These are phyloP conservation scores for Zhuliangozyma blackwelliae DNA, from an alignment of 1,139 yeast genomes.

Conservation along the genomic window DNA sequence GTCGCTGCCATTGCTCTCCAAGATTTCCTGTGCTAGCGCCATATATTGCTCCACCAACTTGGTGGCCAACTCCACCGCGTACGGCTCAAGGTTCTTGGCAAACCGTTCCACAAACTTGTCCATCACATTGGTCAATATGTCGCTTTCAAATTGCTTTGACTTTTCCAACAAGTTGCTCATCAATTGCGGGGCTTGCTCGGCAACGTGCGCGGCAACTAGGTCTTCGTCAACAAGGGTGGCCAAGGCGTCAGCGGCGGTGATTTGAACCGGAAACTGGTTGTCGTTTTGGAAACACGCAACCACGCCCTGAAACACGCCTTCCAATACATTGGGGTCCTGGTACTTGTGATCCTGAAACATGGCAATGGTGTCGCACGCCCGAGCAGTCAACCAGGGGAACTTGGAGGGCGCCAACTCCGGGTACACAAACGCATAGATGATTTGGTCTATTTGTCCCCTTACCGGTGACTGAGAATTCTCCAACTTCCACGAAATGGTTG, in stretches of 20 bases:
- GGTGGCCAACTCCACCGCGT: conserved; percentile 46
- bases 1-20: conserved; percentile 31
- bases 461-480: conserved; percentile 39
- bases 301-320: conserved; percentile 42
- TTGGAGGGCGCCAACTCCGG: conserved; percentile 36
- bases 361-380: conserved; percentile 55
- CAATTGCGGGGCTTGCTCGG: conserved; percentile 48
- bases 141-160: conserved; percentile 49
- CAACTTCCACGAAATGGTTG: conserved; percentile 42
- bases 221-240: conserved; percentile 47
- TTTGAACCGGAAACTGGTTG: conserved; percentile 45
- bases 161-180: conserved; percentile 51
- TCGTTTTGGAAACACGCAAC: conserved; percentile 40
- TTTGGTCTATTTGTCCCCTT: conserved; percentile 42
- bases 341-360: conserved; percentile 38
- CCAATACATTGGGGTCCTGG: conserved; percentile 36
- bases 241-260: conserved; percentile 54
- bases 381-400: conserved; percentile 48
- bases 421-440: conserved; percentile 40
- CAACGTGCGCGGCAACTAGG: conserved; percentile 41
- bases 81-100: conserved; percentile 52
- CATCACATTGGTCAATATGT: conserved; percentile 52
- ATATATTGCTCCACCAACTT: conserved; percentile 48
- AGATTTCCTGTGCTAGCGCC: conserved; percentile 40
- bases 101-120: conserved; percentile 54